Evolutionary conservation across 345 rosid genomes (phyloP).

Genomic region (Clausena lansium): DNA sequence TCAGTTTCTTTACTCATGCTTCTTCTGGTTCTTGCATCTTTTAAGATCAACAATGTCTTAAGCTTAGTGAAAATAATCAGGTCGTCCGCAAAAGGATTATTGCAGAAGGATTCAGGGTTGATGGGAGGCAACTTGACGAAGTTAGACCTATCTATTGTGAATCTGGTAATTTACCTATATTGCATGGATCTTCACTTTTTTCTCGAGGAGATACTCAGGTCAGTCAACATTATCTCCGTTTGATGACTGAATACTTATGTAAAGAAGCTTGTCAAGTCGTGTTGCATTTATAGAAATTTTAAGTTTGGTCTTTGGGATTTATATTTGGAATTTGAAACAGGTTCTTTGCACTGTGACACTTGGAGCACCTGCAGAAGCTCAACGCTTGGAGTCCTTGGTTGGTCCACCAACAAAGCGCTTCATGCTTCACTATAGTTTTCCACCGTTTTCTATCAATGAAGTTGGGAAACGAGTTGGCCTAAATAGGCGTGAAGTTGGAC

Average conservation of each 20-base stretch:
- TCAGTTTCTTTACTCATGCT: constrained; percentile 7
- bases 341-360: constrained; percentile 92
- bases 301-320: neutral
- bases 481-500: constrained; percentile 99
- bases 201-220: constrained; percentile 99
- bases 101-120: constrained; percentile 82
- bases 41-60: constrained; percentile 17
- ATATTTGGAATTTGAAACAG: constrained; percentile 36
- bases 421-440: constrained; percentile 98
- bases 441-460: constrained; percentile 92
- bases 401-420: constrained; percentile 92
- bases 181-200: constrained; percentile 93
- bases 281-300: neutral
- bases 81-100: constrained; percentile 85
- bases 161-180: constrained; percentile 59
- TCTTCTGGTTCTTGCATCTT: constrained; percentile 15
- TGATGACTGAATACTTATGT: neutral
- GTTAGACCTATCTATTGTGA: constrained; percentile 83
- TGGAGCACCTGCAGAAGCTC: constrained; percentile 94
- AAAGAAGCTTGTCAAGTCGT: neutral
- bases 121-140: constrained; percentile 84
- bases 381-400: constrained; percentile 74
- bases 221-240: constrained; percentile 11
- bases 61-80: constrained; percentile 37
- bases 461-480: constrained; percentile 90